Evolutionary conservation across 495 filamentous ascomycete genomes (phyloP), one percentile per base, ranked within the genome.

Genomic region (Penicillium antarcticum): DNA sequence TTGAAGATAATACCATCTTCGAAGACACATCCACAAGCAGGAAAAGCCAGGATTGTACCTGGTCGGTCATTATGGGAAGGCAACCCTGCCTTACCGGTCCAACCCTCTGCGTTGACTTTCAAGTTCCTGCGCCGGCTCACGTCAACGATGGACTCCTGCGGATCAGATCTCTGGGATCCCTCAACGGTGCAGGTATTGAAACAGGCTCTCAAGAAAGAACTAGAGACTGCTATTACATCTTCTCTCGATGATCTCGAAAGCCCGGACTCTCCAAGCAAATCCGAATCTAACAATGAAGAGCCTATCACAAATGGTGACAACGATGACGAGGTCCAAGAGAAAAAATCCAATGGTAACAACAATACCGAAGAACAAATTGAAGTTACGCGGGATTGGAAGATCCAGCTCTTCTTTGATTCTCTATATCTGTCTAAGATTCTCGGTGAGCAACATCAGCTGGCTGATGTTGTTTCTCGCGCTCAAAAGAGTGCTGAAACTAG

Each of bases 101-200:
- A 91, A 54, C 91, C 92, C 0, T 91, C 91, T 1, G 84, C 89
- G 0, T 76, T 78, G 23, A 79, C 84, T 2, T 95, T 96, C 65
- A 80, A 79, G 52, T 87, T 92, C 45, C 62, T 97, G 36, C 80
- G 84, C 24, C 79, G 76, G 29, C 58, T 96, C 19, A 72, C 80
- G 8, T 66, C 69, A 33, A 70, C 76, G 1, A 95, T 98, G 91
- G 78, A 78, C 32, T 69, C 73, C 11, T 72, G 73, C 9, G 94
- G 94, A 1, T 69, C 72, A 29, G 94, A 97, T 58, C 65, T 97
- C 8, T 98, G 94, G 94, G 92, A 85, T 48, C 79, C 83, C 3
- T 79, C 76, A 3, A 87, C 87, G 0, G 80, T 91, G 0, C 56
- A 58, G 8, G 71, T 74, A 2, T 58, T 97, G 38, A 95, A 92